Conservation (phyloP, 2,329 filamentous ascomycete species). For the Coniochaeta sp. region DNA sequence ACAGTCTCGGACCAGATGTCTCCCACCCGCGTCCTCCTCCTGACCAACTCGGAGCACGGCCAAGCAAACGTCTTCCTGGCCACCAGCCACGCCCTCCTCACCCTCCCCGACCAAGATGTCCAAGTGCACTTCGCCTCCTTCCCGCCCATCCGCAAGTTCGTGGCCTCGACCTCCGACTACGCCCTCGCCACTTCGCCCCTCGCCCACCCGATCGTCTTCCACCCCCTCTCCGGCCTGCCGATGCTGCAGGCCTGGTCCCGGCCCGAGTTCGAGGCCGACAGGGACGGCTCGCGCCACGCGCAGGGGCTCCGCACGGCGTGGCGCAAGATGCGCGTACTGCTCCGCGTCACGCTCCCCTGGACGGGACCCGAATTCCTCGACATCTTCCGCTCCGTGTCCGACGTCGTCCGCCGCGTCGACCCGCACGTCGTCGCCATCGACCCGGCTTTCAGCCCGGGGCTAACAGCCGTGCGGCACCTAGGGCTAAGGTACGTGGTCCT, state of each 20-base stretch:
- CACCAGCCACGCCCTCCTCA: slow-evolving; percentile 23
- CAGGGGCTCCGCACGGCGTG: slow-evolving; percentile 5
- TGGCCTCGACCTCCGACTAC: slow-evolving; percentile 9
- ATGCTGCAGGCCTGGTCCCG: slow-evolving; percentile 10
- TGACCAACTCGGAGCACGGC: slow-evolving; percentile 23
- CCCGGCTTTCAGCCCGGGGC: slow-evolving; percentile 23
- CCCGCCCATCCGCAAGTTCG: slow-evolving; percentile 10
- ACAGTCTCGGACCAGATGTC: not conserved
- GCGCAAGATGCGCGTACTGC: slow-evolving; percentile 11
- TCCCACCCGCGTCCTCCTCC: slow-evolving; percentile 23
- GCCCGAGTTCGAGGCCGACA: slow-evolving; percentile 8
- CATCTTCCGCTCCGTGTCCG: slow-evolving; percentile 16
- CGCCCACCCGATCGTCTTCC: slow-evolving; percentile 15
- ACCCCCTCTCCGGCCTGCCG: slow-evolving; percentile 14
- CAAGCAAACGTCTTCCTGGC: slow-evolving; percentile 29
- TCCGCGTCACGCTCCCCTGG: slow-evolving; percentile 20
- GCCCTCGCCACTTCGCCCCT: slow-evolving; percentile 9
- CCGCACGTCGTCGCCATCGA: slow-evolving; percentile 26
- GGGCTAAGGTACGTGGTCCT: slow-evolving; percentile 17
- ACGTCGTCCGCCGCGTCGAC: slow-evolving; percentile 21
- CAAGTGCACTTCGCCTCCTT: slow-evolving; percentile 28
- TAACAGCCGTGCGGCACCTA: slow-evolving; percentile 28
- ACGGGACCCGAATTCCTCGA: slow-evolving; percentile 19
- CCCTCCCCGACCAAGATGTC: slow-evolving; percentile 20
- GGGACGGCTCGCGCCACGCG: not conserved